Conservation (phyloP, 2,329 filamentous ascomycete genomes). For the Hypomyces rosellus region DNA sequence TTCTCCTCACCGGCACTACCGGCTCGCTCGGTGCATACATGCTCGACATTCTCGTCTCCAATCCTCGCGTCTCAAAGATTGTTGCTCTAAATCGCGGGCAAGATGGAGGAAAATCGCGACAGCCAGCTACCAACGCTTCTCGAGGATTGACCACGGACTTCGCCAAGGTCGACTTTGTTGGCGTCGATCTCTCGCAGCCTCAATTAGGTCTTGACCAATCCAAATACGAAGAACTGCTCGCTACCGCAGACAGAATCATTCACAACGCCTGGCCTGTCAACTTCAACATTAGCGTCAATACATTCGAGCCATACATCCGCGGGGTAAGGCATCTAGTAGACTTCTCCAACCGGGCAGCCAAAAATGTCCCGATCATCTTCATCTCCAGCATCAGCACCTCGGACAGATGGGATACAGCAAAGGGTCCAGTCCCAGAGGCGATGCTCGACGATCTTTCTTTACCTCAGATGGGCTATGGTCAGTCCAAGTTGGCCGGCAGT, state of each 20-base stretch:
- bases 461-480: slow-evolving; percentile 34
- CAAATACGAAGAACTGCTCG: background rate
- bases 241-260: slow-evolving; percentile 4
- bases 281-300: slow-evolving; percentile 13
- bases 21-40: slow-evolving; percentile 82
- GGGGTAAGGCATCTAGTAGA: slow-evolving; percentile 13
- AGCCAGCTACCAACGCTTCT: slow-evolving; percentile 27
- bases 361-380: slow-evolving; percentile 32
- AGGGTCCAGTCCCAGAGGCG: slow-evolving; percentile 31
- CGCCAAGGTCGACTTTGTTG: slow-evolving; percentile 40
- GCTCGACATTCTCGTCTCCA: slow-evolving; percentile 28
- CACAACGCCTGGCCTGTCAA: slow-evolving; percentile 18
- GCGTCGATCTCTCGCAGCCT: slow-evolving; percentile 37
- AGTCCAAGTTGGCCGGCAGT: slow-evolving; percentile 38
- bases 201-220: background rate
- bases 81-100: slow-evolving; percentile 23
- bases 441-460: slow-evolving; percentile 27
- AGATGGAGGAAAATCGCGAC: slow-evolving; percentile 33
- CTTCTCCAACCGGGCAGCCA: slow-evolving; percentile 22
- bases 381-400: slow-evolving; percentile 37
- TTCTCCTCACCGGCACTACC: slow-evolving; percentile 81
- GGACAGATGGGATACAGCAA: slow-evolving; percentile 25
- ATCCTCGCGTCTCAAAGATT: slow-evolving; percentile 18
- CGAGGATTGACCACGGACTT: slow-evolving; percentile 34
- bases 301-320: slow-evolving; percentile 15